These are phyloP conservation scores for Ceratocystis alfenasii DNA, from an alignment of 2,329 filamentous ascomycete genomes.

Conservation along the genomic window DNA sequence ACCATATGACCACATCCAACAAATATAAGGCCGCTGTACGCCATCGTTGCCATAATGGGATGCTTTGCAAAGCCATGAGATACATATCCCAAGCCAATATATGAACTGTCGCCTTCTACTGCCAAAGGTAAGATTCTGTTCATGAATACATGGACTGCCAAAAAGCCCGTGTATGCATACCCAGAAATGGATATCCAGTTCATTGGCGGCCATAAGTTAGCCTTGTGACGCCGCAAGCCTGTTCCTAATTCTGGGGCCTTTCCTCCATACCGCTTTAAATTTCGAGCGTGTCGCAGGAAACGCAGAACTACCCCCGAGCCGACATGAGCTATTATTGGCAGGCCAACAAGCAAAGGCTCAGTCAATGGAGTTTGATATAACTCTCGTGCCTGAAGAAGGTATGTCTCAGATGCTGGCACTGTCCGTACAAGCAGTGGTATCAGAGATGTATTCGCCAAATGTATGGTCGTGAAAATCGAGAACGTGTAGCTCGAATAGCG, in stretches of 20 bases:
- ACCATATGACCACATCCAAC: conserved; percentile 65
- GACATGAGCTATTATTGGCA: conserved; percentile 66
- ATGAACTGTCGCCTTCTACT: conserved; percentile 73
- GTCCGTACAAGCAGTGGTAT: conserved; percentile 65
- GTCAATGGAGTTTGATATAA: conserved; percentile 76
- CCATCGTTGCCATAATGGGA: conserved; percentile 51
- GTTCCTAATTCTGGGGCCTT: conserved; percentile 35
- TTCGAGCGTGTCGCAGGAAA: conserved; percentile 59
- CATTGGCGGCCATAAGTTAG: conserved; percentile 51
- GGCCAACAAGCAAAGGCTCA: conserved; percentile 66
- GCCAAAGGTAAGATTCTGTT: conserved; percentile 65
- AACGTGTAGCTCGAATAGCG: conserved; percentile 83
- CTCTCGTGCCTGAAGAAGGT: conserved; percentile 80
- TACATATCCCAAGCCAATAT: conserved; percentile 72
- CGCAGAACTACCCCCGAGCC: conserved; percentile 65
- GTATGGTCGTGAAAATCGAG: conserved; percentile 61
- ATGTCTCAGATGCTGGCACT: conserved; percentile 64
- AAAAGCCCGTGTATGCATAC: conserved; percentile 53
- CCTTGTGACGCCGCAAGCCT: conserved; percentile 23
- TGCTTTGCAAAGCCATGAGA: conserved; percentile 72
- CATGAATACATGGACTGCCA: conserved; percentile 59
- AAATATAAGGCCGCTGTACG: conserved; percentile 56
- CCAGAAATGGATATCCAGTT: conserved; percentile 61
- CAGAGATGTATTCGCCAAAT: conserved; percentile 69
- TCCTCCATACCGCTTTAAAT: conserved; percentile 63